A percentile compares a stretch with the other conserved stretches of the same genome.
These are phyloP conservation scores for Podaxis carcinomalis DNA, from an alignment of 768 basidiomycete species.

Conservation along the genomic window DNA sequence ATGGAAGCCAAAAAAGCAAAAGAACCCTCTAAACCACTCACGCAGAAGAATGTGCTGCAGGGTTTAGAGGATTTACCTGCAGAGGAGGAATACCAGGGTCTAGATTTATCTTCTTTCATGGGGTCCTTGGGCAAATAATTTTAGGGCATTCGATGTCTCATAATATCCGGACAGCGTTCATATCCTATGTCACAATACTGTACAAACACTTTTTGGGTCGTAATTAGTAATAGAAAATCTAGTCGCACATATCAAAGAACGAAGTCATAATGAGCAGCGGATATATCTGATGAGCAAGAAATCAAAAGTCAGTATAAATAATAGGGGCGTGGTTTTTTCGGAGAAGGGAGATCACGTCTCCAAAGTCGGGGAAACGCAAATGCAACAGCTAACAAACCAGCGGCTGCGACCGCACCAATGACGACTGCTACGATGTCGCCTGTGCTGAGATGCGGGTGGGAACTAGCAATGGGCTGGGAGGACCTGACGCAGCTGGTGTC, in stretches of 20 bases:
- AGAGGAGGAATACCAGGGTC: conserved; percentile 87
- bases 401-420: conserved; percentile 18
- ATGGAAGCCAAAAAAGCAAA: conserved; percentile 51
- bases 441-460: conserved; percentile 7
- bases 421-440: conserved; percentile 20
- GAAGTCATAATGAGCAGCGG: neutral
- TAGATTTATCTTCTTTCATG: conserved; percentile 88
- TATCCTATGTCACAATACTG: conserved; percentile 10
- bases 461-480: neutral
- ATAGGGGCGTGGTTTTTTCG: neutral
- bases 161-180: neutral
- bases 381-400: conserved; percentile 16
- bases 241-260: neutral
- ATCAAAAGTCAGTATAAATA: neutral
- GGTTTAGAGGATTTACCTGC: conserved; percentile 89
- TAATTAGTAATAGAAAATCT: conserved; percentile 6
- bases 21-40: conserved; percentile 52
- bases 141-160: neutral
- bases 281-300: neutral
- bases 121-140: conserved; percentile 61
- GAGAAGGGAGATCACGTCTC: conserved; percentile 19
- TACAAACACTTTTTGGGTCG: neutral
- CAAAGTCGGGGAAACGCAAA: conserved; percentile 22
- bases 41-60: conserved; percentile 80
- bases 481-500: conserved; percentile 19